Percentiles rank a stretch among this genome's conserved stretches.
These are phyloP conservation scores for Trametes versicolor DNA, from an alignment of 1,284 basidiomycete species.

Conservation along the genomic window DNA sequence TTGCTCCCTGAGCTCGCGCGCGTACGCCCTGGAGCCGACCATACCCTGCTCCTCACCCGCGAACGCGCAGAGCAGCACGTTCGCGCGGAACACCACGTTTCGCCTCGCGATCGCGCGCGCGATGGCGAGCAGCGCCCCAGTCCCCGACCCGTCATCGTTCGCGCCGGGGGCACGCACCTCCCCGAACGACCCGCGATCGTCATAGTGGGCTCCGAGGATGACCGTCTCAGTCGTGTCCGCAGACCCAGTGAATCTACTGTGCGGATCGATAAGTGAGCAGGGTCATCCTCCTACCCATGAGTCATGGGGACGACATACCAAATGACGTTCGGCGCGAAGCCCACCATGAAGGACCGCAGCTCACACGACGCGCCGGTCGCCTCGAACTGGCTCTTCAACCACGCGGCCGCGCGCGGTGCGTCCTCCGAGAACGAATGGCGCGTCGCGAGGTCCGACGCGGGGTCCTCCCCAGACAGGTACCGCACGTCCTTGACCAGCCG, in stretches of 20 bases:
- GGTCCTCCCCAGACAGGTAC: slow-evolving; percentile 86
- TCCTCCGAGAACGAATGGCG: slow-evolving; percentile 84
- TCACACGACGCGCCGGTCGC: slow-evolving; percentile 77
- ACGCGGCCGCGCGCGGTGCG: slow-evolving; percentile 75
- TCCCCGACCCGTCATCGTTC: slow-evolving; percentile 89
- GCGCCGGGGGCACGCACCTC: slow-evolving; percentile 75
- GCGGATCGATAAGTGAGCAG: neutral
- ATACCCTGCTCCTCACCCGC: slow-evolving; percentile 80
- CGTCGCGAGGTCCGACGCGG: slow-evolving; percentile 67
- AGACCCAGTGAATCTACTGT: slow-evolving; percentile 63
- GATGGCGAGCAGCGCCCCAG: slow-evolving; percentile 76
- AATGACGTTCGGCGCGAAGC: slow-evolving; percentile 87
- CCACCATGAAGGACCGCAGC: slow-evolving; percentile 68
- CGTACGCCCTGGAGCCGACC: slow-evolving; percentile 72
- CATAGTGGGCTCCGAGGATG: slow-evolving; percentile 85
- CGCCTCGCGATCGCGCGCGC: slow-evolving; percentile 73
- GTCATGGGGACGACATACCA: slow-evolving; percentile 56
- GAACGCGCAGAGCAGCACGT: slow-evolving; percentile 76
- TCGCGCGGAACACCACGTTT: slow-evolving; percentile 69
- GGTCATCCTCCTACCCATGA: neutral
- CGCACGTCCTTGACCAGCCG: slow-evolving; percentile 76
- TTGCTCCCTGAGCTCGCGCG: slow-evolving; percentile 57
- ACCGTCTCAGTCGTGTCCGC: slow-evolving; percentile 66
- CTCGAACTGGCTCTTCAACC: slow-evolving; percentile 80
- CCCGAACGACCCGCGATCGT: slow-evolving; percentile 88